Evolutionary conservation across 768 basidiomycete genomes (phyloP).

Genomic region (Pleurotus pulmonarius): DNA sequence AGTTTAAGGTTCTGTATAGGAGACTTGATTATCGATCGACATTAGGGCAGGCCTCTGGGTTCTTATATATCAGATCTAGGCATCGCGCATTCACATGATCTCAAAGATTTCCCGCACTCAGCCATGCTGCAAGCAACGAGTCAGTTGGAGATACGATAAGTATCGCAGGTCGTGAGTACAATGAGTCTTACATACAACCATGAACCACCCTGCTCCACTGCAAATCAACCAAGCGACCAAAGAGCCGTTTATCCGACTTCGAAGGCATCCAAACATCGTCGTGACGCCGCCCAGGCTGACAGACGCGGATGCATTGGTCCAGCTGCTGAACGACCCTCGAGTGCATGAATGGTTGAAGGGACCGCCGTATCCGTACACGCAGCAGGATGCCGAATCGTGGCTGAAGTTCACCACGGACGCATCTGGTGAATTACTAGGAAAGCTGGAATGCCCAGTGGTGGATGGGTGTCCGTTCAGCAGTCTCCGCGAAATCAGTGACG

Average conservation of each 20-base stretch:
- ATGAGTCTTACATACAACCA: background rate
- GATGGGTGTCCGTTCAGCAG: constrained; percentile 37
- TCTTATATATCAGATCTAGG: background rate
- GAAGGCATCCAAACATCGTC: constrained; percentile 40
- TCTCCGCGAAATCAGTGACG: constrained; percentile 37
- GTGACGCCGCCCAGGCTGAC: constrained; percentile 44
- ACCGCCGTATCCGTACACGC: constrained; percentile 27
- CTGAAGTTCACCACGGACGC: constrained; percentile 2
- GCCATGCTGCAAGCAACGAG: background rate
- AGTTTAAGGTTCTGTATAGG: constrained; percentile 6
- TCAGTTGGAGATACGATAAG: background rate
- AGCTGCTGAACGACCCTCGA: constrained; percentile 31
- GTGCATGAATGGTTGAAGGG: constrained; percentile 33
- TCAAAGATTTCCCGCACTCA: too few relatives aligned
- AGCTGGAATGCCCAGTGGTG: constrained; percentile 13
- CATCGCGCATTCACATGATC: too few relatives aligned
- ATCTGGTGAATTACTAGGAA: constrained; percentile 12
- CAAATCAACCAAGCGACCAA: constrained; percentile 29
- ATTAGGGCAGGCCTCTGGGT: constrained; percentile 11
- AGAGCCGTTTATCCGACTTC: constrained; percentile 50
- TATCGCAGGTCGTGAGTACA: too few relatives aligned
- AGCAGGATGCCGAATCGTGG: constrained; percentile 17
- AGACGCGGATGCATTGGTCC: constrained; percentile 27
- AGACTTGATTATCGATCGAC: constrained; percentile 11
- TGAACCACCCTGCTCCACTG: constrained; percentile 1